These are phyloP conservation scores for Deinandra increscens DNA, from an alignment of 129 eudicot species.

Conservation along the genomic window DNA sequence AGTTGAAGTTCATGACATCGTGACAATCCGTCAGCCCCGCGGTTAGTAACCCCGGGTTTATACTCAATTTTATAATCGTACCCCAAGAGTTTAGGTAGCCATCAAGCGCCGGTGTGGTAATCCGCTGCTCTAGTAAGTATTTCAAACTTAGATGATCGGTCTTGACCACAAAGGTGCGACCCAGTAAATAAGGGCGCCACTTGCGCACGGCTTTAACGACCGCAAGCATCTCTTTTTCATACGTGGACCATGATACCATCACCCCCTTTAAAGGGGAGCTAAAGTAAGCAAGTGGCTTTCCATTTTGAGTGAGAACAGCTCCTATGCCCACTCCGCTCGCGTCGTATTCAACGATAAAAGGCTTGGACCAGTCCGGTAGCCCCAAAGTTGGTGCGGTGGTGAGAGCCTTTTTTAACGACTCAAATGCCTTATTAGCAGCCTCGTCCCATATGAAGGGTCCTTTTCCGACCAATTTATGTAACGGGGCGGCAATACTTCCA, in stretches of 20 bases:
- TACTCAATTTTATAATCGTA: conserved; percentile 5
- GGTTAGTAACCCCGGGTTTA: conserved; percentile 1
- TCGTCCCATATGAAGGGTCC: too few relatives aligned
- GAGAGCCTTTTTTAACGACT: background rate
- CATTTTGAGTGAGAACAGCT: background rate
- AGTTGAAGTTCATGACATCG: background rate
- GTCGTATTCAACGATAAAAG: conserved; percentile 3
- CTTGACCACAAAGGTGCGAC: background rate
- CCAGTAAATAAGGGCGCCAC: background rate
- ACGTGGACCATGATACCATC: background rate
- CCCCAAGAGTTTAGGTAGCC: conserved; percentile 8
- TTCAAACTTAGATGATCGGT: background rate
- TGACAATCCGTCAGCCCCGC: background rate
- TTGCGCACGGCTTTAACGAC: background rate
- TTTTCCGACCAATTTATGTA: too few relatives aligned
- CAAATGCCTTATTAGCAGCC: too few relatives aligned
- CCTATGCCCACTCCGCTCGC: conserved; percentile 11
- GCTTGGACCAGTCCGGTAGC: background rate
- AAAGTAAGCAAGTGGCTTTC: background rate
- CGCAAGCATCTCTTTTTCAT: conserved; percentile 6
- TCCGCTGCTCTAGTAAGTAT: background rate
- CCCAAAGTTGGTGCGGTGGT: background rate
- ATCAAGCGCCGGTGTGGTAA: conserved; percentile 5
- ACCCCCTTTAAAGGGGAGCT: background rate
- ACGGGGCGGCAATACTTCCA: too few relatives aligned